Evolutionary conservation across 441 rosid species (phyloP).

Genomic region (Capsella rubella): DNA sequence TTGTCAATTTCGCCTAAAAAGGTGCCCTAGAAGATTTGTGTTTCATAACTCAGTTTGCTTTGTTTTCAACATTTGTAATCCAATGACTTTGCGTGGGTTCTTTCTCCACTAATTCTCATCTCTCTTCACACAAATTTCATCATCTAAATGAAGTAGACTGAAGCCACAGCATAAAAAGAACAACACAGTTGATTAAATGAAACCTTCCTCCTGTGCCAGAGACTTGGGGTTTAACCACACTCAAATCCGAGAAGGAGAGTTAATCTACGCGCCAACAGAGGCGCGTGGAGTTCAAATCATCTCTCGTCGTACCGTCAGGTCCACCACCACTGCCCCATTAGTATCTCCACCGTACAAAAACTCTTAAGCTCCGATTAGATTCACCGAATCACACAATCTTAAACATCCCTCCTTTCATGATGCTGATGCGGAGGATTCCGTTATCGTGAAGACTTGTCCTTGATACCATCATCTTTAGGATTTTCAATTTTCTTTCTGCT

Average conservation of each 20-base stretch:
- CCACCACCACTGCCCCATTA: conserved; percentile 9
- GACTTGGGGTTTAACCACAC: conserved; percentile 1
- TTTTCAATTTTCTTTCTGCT: not conserved
- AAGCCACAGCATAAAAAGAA: too few relatives aligned
- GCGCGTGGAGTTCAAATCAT: conserved; percentile 28
- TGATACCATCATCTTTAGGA: not conserved
- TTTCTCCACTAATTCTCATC: conserved; percentile 12
- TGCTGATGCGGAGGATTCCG: conserved; percentile 2
- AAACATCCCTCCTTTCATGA: conserved; percentile 13
- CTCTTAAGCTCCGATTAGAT: conserved; percentile 23
- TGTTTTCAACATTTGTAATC: conserved; percentile 23
- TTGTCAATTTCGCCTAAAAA: conserved; percentile 36
- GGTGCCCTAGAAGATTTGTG: conserved; percentile 40
- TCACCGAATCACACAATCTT: conserved; percentile 31
- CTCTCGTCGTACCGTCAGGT: conserved; percentile 31
- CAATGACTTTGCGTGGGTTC: conserved; percentile 21
- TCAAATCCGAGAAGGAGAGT: not conserved
- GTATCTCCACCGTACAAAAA: conserved; percentile 38
- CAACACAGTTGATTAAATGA: too few relatives aligned
- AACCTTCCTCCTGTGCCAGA: not conserved
- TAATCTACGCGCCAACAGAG: conserved; percentile 14
- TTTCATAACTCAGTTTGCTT: conserved; percentile 31
- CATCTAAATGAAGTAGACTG: not conserved
- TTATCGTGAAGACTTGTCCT: conserved; percentile 11
- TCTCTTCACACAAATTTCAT: not conserved